Evolutionary conservation across 257 asterid species (phyloP), one percentile per base, ranked within the genome.

Genomic region (Avicennia marina): DNA sequence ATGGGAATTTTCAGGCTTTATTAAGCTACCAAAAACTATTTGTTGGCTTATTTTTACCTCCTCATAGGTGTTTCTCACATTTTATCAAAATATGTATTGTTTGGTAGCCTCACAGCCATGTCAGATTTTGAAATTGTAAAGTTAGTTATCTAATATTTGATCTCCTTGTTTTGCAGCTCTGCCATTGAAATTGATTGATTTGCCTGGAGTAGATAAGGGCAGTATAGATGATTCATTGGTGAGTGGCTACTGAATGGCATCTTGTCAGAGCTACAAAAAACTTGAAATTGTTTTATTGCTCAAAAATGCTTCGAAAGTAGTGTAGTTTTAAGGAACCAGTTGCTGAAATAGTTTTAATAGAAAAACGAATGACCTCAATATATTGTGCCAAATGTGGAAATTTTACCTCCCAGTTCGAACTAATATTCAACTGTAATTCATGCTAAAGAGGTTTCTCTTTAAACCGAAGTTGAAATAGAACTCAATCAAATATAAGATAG

Each of bases 141-240:
- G n/a, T n/a, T n/a, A n/a, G n/a, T n/a, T n/a, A 36, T 66, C 69
- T 72, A 26, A 72, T 58, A 24, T 12, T 52, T 38, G 43, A 41
- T 62, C 49, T 63, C 56, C 50, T 17, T 74, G 60, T 58, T 61
- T 51, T 58, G 69, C 88, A 93, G 98, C 85, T 68, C 98, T 97
- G 47, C 83, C 98, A 9, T 65, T 93, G 81, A 89, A 93, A 75
- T 79, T 93, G 77, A 72, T 93, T 65, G 98, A 93, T 84, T 77
- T 93, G 72, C 97, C 98, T 69, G 98, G 98, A 21, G 95, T 84
- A 20, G 98, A 93, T 40, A 93, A 84, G 80, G 94, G 94, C 45
- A 82, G 75, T 63, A 81, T 86, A 19, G 97, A 93, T 57, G 98
- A 93, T 72, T 78, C 98, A 47, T 69, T 93, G 90, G 98, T 93